Percentiles rank a stretch among this genome's conserved stretches.
Conservation (phyloP, 2,329 filamentous ascomycete genomes). For the Fusarium ambrosium region DNA sequence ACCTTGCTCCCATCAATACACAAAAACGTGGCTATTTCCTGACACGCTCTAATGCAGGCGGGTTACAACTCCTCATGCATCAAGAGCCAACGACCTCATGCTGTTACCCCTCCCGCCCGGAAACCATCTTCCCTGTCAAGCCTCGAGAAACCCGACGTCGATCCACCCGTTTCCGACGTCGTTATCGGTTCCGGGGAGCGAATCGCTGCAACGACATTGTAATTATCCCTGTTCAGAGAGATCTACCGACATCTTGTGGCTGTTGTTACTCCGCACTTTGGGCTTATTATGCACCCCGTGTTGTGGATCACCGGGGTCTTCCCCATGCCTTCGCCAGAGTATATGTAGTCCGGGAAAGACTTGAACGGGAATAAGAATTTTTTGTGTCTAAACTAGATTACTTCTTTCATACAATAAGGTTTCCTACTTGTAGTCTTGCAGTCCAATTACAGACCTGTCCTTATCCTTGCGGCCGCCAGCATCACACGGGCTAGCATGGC, state of each 20-base stretch:
- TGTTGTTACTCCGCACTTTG: neutral
- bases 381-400: neutral
- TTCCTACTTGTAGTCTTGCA: neutral
- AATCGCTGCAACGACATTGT: neutral
- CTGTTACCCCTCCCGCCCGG: neutral
- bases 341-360: neutral
- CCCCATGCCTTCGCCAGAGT: neutral
- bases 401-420: neutral
- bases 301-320: neutral
- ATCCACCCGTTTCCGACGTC: neutral
- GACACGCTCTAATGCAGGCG: neutral
- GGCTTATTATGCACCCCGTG: neutral
- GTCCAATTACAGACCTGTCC: neutral
- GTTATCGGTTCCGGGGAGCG: neutral
- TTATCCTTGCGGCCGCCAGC: neutral
- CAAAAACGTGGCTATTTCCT: neutral
- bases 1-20: neutral
- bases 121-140: neutral
- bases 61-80: neutral
- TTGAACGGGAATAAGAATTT: neutral
- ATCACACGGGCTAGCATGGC: neutral
- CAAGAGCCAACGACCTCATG: neutral
- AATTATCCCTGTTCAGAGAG: neutral
- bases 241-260: neutral
- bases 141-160: neutral